A percentile compares a stretch with the other conserved stretches of the same genome.
Evolutionary conservation across 345 rosid genomes (phyloP).

Genomic region (Lagerstroemia speciosa): DNA sequence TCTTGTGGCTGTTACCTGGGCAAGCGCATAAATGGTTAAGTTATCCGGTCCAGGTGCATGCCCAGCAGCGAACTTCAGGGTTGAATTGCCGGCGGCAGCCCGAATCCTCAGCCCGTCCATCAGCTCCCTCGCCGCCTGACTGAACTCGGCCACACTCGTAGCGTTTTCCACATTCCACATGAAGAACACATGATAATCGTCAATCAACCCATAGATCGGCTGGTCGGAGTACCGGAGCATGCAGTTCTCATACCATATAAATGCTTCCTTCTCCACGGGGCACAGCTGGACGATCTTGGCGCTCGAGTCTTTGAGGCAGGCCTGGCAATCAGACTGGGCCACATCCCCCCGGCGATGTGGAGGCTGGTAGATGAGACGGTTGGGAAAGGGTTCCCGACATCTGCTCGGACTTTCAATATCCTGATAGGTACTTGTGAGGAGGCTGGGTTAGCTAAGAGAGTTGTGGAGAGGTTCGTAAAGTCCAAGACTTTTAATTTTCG

Average conservation of each 20-base stretch:
- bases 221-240: constrained; percentile 18
- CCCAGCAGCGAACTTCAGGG: not conserved
- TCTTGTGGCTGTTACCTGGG: not conserved
- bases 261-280: constrained; percentile 5
- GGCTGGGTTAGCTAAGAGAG: constrained; percentile 58
- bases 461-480: constrained; percentile 73
- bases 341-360: constrained; percentile 79
- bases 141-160: constrained; percentile 3
- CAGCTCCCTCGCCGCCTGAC: constrained; percentile 2
- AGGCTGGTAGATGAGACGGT: constrained; percentile 80
- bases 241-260: constrained; percentile 11
- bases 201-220: not conserved
- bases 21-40: constrained; percentile 3
- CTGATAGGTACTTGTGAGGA: constrained; percentile 75
- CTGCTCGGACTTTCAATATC: constrained; percentile 76
- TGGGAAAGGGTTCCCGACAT: constrained; percentile 53
- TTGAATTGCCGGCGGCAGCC: not conserved
- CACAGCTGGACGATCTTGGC: constrained; percentile 4
- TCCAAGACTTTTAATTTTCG: constrained; percentile 63
- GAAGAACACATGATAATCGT: fast-evolving
- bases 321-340: constrained; percentile 18
- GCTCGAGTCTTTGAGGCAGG: constrained; percentile 20
- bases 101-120: not conserved
- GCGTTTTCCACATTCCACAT: constrained; percentile 1
- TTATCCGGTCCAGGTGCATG: not conserved